Base-by-base conservation (phyloP, 805 yeast genomes). In the Metschnikowia baotianmanensis region DNA sequence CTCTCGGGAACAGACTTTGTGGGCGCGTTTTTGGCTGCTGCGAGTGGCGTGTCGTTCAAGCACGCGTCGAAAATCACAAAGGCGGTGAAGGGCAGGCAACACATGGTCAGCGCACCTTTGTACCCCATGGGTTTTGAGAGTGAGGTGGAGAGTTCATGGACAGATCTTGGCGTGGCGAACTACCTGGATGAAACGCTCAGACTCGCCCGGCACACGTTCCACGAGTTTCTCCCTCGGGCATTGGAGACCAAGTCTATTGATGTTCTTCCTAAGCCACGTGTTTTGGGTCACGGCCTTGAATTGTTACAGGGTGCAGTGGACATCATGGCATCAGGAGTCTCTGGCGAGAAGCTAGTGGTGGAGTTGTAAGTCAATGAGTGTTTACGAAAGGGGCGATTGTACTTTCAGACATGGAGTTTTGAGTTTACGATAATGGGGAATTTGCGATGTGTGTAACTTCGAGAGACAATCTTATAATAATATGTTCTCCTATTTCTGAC, bases 21-120 rank as follows among this genome's bases (percentile, higher is more conserved):
- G n/a, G 46, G 46, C 12, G 35, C 39, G n/a, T 43, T 38, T 20
- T 24, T 43, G 33, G 46, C 46, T 17, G 46, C 46, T 26, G 46
- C 43, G 10, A 25, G 31, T 10, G 46, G 43, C 6, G 26, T 17
- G 12, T 43, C 46, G 15, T 43, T 43, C 29, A 6, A 35, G 9
- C 43, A 38, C 20, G 43, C 40, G 11, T 40, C 43, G 3, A 28
- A 32, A 3, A 31, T 39, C 24, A 31, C 41, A 11, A 31, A 35
- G 28, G 36, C 39, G 5, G 18, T 28, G 6, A 22, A 20, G 4
- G 35, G 35, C 10, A 29, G 18, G 2, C 19, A 19, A 10, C 39
- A 38, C 30, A 13, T 43, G 15, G 40, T 32, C 13, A 28, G 43
- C 18, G 46, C 46, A 6, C 43, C 43, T 15, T 20, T 38, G 11